These are phyloP conservation scores for Cucurbita argyrosperma DNA, from an alignment of 306 rosid genomes.

Conservation along the genomic window DNA sequence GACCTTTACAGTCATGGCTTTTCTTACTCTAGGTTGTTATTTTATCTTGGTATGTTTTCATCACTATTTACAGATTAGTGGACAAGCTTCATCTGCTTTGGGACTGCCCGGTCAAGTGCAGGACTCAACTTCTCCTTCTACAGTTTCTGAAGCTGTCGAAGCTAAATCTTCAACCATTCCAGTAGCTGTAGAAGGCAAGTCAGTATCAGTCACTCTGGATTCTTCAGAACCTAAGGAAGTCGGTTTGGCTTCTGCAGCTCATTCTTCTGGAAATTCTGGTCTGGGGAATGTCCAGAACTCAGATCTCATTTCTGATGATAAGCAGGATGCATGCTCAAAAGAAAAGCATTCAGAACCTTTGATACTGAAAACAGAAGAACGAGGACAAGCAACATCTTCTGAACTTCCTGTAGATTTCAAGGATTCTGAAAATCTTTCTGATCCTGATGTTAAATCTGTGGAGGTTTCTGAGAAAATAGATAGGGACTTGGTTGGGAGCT, in stretches of 20 bases:
- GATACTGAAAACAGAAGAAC: slow-evolving; percentile 12
- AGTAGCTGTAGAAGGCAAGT: slow-evolving; percentile 14
- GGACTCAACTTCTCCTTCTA: slow-evolving; percentile 4
- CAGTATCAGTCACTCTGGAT: slow-evolving; percentile 16
- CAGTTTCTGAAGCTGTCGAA: slow-evolving; percentile 26
- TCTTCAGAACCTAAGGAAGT: slow-evolving; percentile 22
- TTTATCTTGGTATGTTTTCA: not conserved
- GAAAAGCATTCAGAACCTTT: slow-evolving; percentile 21
- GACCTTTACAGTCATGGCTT: not conserved
- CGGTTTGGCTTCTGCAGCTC: slow-evolving; percentile 7
- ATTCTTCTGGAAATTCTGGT: slow-evolving; percentile 26
- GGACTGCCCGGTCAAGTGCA: slow-evolving; percentile 15
- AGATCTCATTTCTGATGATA: slow-evolving; percentile 12
- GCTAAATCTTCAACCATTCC: slow-evolving; percentile 15
- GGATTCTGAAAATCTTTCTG: slow-evolving; percentile 13
- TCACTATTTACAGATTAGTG: slow-evolving; percentile 32
- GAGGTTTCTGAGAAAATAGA: slow-evolving; percentile 17
- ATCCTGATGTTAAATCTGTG: slow-evolving; percentile 3
- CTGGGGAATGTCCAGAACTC: slow-evolving; percentile 10
- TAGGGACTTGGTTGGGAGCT: slow-evolving; percentile 12
- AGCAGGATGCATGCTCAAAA: slow-evolving; percentile 14
- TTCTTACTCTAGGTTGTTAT: not conserved
- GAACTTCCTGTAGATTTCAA: slow-evolving; percentile 12
- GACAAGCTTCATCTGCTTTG: slow-evolving; percentile 24
- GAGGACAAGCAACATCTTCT: slow-evolving; percentile 12